Conservation (phyloP, 768 basidiomycete species). For the Podaxis rugospora region DNA sequence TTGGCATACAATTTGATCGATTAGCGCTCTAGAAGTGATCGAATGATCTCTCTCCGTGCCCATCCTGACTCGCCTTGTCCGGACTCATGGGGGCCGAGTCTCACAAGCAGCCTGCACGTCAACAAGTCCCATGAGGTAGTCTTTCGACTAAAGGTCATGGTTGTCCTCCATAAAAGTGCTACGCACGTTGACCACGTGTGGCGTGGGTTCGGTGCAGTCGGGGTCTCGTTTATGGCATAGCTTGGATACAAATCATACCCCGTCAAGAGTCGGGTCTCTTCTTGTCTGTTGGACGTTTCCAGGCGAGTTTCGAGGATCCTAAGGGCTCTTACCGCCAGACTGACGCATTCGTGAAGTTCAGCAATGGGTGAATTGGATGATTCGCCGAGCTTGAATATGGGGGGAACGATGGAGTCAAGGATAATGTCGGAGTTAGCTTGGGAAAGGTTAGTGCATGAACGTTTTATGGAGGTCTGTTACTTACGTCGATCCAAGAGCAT, state of each 20-base stretch:
- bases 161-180: slow-evolving; percentile 4
- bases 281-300: neutral
- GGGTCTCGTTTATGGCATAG: neutral
- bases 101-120: neutral
- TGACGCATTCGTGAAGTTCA: neutral
- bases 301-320: neutral
- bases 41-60: neutral
- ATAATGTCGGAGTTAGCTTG: neutral
- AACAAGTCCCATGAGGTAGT: neutral
- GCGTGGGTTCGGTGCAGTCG: neutral
- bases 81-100: neutral
- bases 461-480: neutral
- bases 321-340: neutral
- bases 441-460: neutral
- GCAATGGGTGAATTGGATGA: neutral
- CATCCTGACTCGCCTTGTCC: neutral
- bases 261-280: neutral
- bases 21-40: neutral
- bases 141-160: neutral
- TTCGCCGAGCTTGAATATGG: neutral
- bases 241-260: neutral
- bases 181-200: neutral
- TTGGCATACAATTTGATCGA: neutral
- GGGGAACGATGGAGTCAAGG: neutral
- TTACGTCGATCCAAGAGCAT: neutral